Conservation (phyloP, 2,329 filamentous ascomycete species). For the Aspergillus sp. region DNA sequence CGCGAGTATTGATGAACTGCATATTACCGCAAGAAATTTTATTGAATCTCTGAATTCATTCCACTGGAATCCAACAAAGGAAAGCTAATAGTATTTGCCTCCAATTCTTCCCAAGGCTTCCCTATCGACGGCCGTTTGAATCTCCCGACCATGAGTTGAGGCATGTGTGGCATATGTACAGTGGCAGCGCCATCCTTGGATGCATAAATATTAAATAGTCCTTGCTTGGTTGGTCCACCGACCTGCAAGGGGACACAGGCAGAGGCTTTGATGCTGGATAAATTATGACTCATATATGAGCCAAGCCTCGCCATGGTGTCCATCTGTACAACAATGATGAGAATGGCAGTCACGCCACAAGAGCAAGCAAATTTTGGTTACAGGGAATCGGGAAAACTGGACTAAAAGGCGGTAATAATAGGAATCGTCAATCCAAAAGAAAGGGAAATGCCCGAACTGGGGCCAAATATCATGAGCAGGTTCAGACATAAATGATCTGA, state of each 20-base stretch:
- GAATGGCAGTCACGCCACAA: slow-evolving; percentile 11
- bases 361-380: slow-evolving; percentile 16
- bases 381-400: slow-evolving; percentile 18
- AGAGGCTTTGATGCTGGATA: no score
- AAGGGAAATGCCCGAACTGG: slow-evolving; percentile 14
- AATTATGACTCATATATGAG: no score
- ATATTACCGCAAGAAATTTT: no score
- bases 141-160: slow-evolving; percentile 13
- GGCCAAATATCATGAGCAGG: slow-evolving; percentile 16
- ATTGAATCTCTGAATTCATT: no score
- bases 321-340: slow-evolving; percentile 16
- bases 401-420: slow-evolving; percentile 26
- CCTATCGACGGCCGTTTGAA: slow-evolving; percentile 11
- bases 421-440: slow-evolving; percentile 18
- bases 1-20: no score
- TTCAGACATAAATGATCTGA: not conserved
- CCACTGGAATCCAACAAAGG: no score
- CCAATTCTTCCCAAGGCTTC: slow-evolving; percentile 13
- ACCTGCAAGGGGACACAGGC: no score
- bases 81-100: slow-evolving; percentile 10
- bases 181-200: slow-evolving; percentile 16
- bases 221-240: no score
- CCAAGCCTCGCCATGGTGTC: no score
- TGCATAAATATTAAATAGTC: slow-evolving; percentile 1
- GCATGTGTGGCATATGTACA: slow-evolving; percentile 26